Evolutionary conservation across 192 early-diverging fungal genomes (phyloP).

Genomic region (Umbelopsis isabellina): DNA sequence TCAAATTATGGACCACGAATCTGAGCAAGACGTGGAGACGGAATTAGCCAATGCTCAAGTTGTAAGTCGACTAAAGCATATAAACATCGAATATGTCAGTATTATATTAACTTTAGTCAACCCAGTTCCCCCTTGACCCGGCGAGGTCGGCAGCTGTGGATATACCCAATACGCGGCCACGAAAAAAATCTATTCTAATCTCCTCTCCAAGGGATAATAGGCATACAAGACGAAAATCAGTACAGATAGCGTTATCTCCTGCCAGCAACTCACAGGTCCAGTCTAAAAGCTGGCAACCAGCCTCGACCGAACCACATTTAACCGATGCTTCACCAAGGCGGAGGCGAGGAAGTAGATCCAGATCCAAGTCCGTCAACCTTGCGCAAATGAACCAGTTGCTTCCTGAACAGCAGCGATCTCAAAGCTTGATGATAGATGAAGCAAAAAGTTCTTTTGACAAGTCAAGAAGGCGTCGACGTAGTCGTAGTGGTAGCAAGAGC

Average conservation of each 20-base stretch:
- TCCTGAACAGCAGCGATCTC: background rate
- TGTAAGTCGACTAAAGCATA: background rate
- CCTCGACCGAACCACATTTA: background rate
- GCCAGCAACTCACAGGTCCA: background rate
- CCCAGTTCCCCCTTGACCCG: background rate
- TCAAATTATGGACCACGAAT: background rate
- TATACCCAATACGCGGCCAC: conserved; percentile 3
- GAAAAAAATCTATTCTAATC: conserved; percentile 12
- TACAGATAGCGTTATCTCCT: conserved; percentile 9
- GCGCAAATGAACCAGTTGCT: background rate
- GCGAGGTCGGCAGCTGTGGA: background rate
- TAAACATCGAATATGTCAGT: background rate
- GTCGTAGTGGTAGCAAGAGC: conserved; percentile 9
- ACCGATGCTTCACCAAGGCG: background rate
- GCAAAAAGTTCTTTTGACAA: background rate
- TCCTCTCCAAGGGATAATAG: conserved; percentile 14
- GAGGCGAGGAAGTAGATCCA: background rate
- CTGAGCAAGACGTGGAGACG: background rate
- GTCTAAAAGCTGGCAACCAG: conserved; percentile 12
- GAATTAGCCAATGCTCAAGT: background rate
- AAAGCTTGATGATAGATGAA: background rate
- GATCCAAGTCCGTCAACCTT: conserved; percentile 13
- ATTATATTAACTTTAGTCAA: background rate
- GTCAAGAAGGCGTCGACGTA: background rate
- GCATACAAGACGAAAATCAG: conserved; percentile 6